phyloP scores from a whole-genome alignment of 2,329 filamentous ascomycete genomes.

The Sarocladium kiliense region DNA sequence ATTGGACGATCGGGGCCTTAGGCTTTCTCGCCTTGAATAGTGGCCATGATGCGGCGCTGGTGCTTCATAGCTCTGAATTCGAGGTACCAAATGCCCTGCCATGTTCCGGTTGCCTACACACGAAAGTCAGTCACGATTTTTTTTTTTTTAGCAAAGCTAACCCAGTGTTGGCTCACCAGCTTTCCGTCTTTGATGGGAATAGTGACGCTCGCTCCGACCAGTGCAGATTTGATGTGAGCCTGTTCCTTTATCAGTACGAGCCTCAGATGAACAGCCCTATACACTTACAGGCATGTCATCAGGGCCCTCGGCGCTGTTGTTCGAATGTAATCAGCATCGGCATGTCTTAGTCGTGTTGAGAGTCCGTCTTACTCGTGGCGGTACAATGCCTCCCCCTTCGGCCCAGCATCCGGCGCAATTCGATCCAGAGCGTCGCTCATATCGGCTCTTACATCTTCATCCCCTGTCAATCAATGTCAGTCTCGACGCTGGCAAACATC shows the following conservation, averaged over 20 bases:
- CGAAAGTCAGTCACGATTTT: constrained; percentile 2
- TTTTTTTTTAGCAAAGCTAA: neutral
- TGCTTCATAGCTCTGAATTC: constrained; percentile 80
- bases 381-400: constrained; percentile 69
- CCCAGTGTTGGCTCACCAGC: constrained; percentile 44
- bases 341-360: neutral
- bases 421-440: constrained; percentile 93
- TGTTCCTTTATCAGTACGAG: constrained; percentile 23
- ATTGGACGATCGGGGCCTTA: constrained; percentile 3
- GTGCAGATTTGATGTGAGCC: constrained; percentile 88
- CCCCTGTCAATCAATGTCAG: constrained; percentile 27
- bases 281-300: constrained; percentile 84
- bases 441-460: constrained; percentile 70
- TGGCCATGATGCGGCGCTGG: constrained; percentile 78
- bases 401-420: constrained; percentile 74
- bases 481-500: neutral
- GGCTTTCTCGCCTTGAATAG: constrained; percentile 82
- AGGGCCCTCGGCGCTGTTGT: constrained; percentile 64
- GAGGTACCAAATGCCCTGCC: constrained; percentile 91
- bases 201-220: constrained; percentile 83
- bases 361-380: constrained; percentile 50
- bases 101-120: constrained; percentile 55
- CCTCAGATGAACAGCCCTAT: neutral
- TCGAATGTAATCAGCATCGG: neutral
- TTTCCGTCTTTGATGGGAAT: constrained; percentile 87